Percentiles rank a stretch among this genome's conserved stretches.
phyloP scores from a whole-genome alignment of 257 asterid genomes.

The Oldenlandia corymbosa region DNA sequence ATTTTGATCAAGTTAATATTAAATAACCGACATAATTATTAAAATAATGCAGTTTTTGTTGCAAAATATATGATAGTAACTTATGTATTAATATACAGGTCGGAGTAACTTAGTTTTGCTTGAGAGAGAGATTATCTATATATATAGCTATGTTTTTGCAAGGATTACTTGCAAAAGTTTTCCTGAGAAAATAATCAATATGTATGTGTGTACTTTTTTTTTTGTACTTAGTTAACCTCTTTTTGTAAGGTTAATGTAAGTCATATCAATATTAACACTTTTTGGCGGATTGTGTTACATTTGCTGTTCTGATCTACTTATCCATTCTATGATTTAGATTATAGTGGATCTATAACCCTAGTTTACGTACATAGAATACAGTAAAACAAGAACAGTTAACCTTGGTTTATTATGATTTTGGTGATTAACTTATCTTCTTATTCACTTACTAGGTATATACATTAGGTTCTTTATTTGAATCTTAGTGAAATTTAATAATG shows the following conservation, averaged over 20 bases:
- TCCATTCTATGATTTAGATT: too few species aligned
- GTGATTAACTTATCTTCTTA: too few species aligned
- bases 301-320: too few species aligned
- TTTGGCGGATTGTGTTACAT: slow-evolving; percentile 5
- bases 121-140: neutral
- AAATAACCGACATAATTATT: neutral
- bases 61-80: slow-evolving; percentile 5
- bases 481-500: too few species aligned
- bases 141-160: neutral
- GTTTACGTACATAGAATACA: too few species aligned
- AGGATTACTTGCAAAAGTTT: neutral
- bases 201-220: neutral
- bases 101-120: slow-evolving; percentile 6
- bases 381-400: too few species aligned
- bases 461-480: too few species aligned
- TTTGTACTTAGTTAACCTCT: slow-evolving; percentile 3
- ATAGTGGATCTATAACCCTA: too few species aligned
- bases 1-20: too few species aligned
- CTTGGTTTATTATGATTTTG: too few species aligned
- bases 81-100: neutral
- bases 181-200: neutral
- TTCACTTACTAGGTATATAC: too few species aligned
- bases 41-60: slow-evolving; percentile 20
- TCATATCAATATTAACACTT: neutral
- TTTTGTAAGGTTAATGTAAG: slow-evolving; percentile 6